Conservation (phyloP, 179 eudicot species). For the Beta lomatogona region DNA sequence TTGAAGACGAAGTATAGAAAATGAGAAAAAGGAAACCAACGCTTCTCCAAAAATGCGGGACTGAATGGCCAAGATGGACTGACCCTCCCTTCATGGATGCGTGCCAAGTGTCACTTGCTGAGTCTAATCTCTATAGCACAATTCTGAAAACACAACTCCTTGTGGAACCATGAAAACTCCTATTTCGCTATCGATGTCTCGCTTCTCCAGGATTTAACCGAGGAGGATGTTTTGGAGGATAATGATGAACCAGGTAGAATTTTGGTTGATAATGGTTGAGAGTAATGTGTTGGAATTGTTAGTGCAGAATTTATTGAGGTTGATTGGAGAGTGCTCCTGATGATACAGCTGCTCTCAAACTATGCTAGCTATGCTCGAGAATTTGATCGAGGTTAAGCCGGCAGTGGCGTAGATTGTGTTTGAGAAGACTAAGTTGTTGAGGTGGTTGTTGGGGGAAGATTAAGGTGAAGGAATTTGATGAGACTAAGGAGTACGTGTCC, state of each 20-base stretch:
- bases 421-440: constrained; percentile 82
- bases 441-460: constrained; percentile 86
- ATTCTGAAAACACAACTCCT: too few species aligned
- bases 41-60: too few species aligned
- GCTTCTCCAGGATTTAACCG: constrained; percentile 77
- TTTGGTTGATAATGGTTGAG: constrained; percentile 73
- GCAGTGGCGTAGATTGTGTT: constrained; percentile 80
- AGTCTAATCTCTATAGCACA: not conserved
- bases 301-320: constrained; percentile 65
- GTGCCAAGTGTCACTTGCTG: too few species aligned
- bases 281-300: constrained; percentile 77
- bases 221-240: constrained; percentile 86
- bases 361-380: constrained; percentile 72
- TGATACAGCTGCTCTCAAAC: constrained; percentile 63
- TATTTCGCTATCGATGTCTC: constrained; percentile 77
- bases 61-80: too few species aligned
- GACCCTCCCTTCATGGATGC: too few species aligned
- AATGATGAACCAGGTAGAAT: constrained; percentile 79
- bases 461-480: constrained; percentile 83
- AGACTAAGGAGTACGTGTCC: constrained; percentile 92
- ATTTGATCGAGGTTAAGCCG: constrained; percentile 90
- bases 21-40: too few species aligned
- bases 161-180: constrained; percentile 63
- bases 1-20: too few species aligned
- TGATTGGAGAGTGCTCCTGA: constrained; percentile 78